phyloP scores from a whole-genome alignment of 2,329 filamentous ascomycete species.

The Aureobasidium mangrovei region DNA sequence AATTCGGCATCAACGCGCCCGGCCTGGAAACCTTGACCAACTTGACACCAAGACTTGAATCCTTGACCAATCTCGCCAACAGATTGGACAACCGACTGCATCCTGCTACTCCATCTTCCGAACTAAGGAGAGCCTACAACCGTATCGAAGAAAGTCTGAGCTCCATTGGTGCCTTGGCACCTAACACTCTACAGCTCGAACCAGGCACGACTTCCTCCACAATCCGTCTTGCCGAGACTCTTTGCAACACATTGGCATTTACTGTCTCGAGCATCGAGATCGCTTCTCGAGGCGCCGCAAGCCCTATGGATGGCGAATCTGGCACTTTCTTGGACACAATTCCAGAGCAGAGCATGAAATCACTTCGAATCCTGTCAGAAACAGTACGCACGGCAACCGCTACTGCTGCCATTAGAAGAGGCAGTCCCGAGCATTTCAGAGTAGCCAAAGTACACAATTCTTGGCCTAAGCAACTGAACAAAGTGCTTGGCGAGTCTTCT shows the following conservation, averaged over 20 bases:
- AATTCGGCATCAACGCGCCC: background rate
- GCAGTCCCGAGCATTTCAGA: constrained; percentile 3
- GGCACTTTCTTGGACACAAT: constrained; percentile 74
- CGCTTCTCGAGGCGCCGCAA: constrained; percentile 73
- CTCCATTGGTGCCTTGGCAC: constrained; percentile 1
- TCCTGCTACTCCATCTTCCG: constrained; percentile 12
- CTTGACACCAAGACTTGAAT: constrained; percentile 2
- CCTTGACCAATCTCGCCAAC: background rate
- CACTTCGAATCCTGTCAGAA: constrained; percentile 80
- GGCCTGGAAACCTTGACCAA: constrained; percentile 1
- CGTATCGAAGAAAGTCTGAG: constrained; percentile 41
- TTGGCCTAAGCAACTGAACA: constrained; percentile 3
- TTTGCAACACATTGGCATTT: constrained; percentile 34
- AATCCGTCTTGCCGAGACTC: constrained; percentile 2
- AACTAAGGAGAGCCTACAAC: constrained; percentile 46
- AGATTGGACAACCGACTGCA: background rate
- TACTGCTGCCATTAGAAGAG: background rate
- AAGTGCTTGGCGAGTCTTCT: constrained; percentile 18
- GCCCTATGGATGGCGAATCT: constrained; percentile 53
- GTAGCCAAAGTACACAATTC: constrained; percentile 6
- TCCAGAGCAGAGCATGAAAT: constrained; percentile 72
- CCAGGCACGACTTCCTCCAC: constrained; percentile 8
- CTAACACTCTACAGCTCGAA: background rate
- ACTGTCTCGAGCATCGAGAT: constrained; percentile 88
- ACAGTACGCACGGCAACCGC: constrained; percentile 38